Base-by-base conservation (phyloP, 208 protist genomes). In the Trypanosoma cruzi region DNA sequence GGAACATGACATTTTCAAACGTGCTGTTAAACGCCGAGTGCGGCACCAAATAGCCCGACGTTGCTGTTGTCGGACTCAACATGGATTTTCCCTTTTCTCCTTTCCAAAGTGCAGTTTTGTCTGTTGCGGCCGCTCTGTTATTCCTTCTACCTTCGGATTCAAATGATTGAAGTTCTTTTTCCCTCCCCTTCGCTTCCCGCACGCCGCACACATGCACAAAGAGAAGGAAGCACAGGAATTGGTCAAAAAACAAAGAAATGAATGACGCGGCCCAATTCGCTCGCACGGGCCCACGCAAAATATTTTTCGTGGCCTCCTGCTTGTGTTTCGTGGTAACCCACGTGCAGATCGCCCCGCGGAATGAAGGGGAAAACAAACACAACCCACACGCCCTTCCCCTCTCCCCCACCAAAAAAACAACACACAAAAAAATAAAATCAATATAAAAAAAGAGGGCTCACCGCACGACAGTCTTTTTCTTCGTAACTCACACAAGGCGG, bases 1-100 rank as follows among this genome's bases (percentile, higher is more conserved):
- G 86, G 68, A 85, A 95, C 31, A 68, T 73, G 2, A 90, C 85
- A 56, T 91, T 79, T 4, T 91, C 75, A 79, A 89, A 90, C 40
- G 40, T 53, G 24, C 49, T 65, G 64, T 57, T 36, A 55, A 77
- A 62, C n/a, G 18, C 64, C 0, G 18, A 26, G 64, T 63, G 36
- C 4, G 48, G 63, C 24, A 53, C 55, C 44, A 77, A 31, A n/a
- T 10, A 55, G 29, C 37, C 52, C 28, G n/a, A 53, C 42, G 5
- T 22, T 2, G 46, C 4, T 7, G 29, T 32, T 0, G 40, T 61
- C 34, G 28, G 14, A 37, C 26, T 60, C 55, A 68, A 52, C 71
- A 76, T 76, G 10, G 18, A 0, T 64, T 24, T 29, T 11, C n/a
- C 10, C 49, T 44, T 66, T 66, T 71, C 1, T 31, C 11, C 29